Conservation (phyloP, 768 basidiomycete species). For the Roridomyces roridus region DNA sequence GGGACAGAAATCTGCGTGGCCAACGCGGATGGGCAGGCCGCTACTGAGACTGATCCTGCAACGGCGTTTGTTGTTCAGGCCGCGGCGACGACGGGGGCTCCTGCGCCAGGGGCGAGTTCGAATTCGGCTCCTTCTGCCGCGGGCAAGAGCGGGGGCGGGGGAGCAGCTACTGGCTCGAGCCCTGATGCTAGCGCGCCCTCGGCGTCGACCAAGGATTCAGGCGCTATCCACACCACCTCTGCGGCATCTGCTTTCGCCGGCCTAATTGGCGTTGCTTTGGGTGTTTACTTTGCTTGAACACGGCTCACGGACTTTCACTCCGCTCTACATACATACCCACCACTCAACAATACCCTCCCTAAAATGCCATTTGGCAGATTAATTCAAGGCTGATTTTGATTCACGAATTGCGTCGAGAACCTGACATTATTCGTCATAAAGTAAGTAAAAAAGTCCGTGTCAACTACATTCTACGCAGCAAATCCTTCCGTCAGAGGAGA, state of each 20-base stretch:
- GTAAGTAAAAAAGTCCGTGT: no score
- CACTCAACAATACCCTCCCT: slow-evolving; percentile 20
- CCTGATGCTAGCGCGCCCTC: background rate
- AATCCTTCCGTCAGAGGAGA: no score
- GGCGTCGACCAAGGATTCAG: background rate
- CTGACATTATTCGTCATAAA: no score
- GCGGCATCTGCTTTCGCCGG: background rate
- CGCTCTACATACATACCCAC: slow-evolving; percentile 4
- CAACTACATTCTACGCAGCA: no score
- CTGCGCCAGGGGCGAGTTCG: background rate
- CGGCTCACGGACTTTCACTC: background rate
- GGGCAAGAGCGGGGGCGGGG: background rate
- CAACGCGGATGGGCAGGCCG: slow-evolving; percentile 9
- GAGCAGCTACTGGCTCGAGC: background rate
- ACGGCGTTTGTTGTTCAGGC: slow-evolving; percentile 34
- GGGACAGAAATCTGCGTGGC: slow-evolving; percentile 31
- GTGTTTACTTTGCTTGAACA: background rate
- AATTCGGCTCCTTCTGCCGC: background rate
- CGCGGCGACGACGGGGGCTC: slow-evolving; percentile 6
- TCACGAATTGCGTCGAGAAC: no score
- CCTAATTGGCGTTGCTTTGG: background rate
- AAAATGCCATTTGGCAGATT: slow-evolving; percentile 20
- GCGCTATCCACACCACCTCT: no score
- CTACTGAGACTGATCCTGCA: slow-evolving; percentile 15
- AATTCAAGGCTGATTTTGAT: no score